Conservation (phyloP, 331 rosid genomes). For the Quercus tomentella region DNA sequence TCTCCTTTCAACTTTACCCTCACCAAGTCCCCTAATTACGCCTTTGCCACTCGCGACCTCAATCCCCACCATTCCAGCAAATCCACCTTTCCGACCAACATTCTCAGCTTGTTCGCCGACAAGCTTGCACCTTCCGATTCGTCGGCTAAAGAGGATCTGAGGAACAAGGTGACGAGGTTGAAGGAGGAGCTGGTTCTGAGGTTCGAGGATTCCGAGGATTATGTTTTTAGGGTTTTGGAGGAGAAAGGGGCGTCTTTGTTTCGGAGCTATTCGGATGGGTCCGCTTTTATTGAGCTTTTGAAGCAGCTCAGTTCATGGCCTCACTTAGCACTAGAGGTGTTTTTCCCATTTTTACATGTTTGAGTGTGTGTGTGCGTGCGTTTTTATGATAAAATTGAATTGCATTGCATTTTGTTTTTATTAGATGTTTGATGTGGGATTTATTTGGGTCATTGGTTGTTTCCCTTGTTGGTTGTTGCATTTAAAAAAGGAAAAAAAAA, state of each 20-base stretch:
- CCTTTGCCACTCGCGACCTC: slow-evolving; percentile 16
- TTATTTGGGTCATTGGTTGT: too few relatives aligned
- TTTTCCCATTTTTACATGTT: background rate
- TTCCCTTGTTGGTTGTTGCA: too few relatives aligned
- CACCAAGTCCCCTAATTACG: slow-evolving; percentile 7
- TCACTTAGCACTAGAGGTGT: slow-evolving; percentile 52
- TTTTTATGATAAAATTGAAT: too few relatives aligned
- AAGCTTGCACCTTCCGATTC: background rate
- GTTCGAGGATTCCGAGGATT: slow-evolving; percentile 20
- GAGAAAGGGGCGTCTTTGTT: slow-evolving; percentile 25
- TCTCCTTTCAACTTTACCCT: slow-evolving; percentile 3
- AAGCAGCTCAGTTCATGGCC: slow-evolving; percentile 46
- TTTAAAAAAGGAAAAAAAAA: too few relatives aligned
- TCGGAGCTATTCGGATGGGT: slow-evolving; percentile 9
- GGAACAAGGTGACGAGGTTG: slow-evolving; percentile 14
- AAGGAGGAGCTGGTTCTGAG: slow-evolving; percentile 29
- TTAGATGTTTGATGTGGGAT: background rate
- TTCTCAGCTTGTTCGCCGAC: slow-evolving; percentile 26
- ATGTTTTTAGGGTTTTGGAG: slow-evolving; percentile 32
- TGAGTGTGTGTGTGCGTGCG: background rate
- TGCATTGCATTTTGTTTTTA: background rate
- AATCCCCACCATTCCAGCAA: slow-evolving; percentile 14
- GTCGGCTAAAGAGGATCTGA: slow-evolving; percentile 2
- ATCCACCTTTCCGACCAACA: background rate
- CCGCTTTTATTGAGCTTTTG: slow-evolving; percentile 37